phyloP scores from a whole-genome alignment of 73 alveolate species.

The Paramecium sexaurelia region DNA sequence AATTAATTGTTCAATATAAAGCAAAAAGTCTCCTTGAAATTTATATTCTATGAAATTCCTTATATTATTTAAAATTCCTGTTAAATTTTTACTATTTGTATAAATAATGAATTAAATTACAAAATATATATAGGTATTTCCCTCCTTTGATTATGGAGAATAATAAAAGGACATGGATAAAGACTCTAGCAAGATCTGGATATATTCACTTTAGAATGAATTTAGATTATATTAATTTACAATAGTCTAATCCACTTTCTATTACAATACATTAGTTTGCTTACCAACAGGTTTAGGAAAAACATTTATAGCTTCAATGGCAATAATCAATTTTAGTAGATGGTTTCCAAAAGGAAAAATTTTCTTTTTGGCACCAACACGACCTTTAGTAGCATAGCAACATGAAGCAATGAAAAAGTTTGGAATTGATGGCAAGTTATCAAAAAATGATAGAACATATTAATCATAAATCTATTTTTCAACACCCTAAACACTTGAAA shows the following conservation, averaged over 20 bases:
- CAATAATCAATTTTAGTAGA: constrained; percentile 75
- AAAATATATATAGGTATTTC: background rate
- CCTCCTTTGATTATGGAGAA: constrained; percentile 20
- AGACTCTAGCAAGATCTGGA: background rate
- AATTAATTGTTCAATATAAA: background rate
- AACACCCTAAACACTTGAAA: constrained; percentile 83
- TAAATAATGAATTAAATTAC: background rate
- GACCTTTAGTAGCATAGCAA: constrained; percentile 79
- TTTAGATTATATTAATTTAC: constrained; percentile 78
- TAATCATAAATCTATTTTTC: constrained; percentile 75
- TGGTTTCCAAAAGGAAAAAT: constrained; percentile 85
- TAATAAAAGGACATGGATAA: background rate
- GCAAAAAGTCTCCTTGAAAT: background rate
- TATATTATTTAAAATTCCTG: background rate
- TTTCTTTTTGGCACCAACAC: constrained; percentile 87
- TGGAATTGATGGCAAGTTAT: constrained; percentile 75
- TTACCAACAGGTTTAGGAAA: constrained; percentile 90
- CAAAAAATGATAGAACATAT: constrained; percentile 66
- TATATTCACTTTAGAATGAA: constrained; percentile 70
- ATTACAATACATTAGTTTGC: constrained; percentile 81
- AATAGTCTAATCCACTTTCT: constrained; percentile 73
- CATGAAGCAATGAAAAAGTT: constrained; percentile 61
- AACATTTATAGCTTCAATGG: constrained; percentile 81
- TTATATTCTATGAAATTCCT: background rate
- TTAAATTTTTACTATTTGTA: background rate